Evolutionary conservation across 225 moss, liverwort and hornwort genomes (phyloP).

Genomic region (Climacium dendroides): DNA sequence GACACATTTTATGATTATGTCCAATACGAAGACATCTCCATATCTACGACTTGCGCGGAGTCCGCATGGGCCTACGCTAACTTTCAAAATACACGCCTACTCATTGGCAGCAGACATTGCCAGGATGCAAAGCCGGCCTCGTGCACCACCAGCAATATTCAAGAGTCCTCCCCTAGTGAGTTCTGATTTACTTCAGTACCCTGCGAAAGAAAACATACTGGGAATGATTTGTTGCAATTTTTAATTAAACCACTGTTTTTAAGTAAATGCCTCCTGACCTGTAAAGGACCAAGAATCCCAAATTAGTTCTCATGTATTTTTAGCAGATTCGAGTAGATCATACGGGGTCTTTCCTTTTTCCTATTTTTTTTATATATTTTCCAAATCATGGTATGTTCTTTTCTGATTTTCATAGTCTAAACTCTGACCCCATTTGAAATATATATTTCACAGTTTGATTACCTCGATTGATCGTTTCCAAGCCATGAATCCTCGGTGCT

Average conservation of each 20-base stretch:
- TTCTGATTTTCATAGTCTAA: neutral
- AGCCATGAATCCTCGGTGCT: neutral
- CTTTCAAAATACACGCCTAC: constrained; percentile 82
- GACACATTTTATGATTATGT: constrained; percentile 84
- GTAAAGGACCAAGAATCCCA: neutral
- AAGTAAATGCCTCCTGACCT: neutral
- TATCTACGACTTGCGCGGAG: constrained; percentile 70
- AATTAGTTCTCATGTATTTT: too few relatives aligned
- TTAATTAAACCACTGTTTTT: neutral
- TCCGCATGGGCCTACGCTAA: constrained; percentile 92
- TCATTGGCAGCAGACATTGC: constrained; percentile 84
- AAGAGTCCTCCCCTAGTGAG: constrained; percentile 70
- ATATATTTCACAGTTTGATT: neutral
- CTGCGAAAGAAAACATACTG: neutral
- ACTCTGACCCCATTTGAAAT: neutral
- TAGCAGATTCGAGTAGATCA: neutral
- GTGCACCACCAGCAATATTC: constrained; percentile 74
- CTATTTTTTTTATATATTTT: neutral
- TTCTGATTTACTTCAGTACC: neutral
- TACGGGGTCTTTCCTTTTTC: neutral
- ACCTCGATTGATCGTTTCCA: neutral
- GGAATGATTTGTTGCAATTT: neutral
- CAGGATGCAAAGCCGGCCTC: constrained; percentile 61
- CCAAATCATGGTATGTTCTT: neutral
- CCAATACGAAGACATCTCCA: constrained; percentile 65